These are phyloP conservation scores for Pholiota adiposa DNA, from an alignment of 1,284 basidiomycete species.

Conservation along the genomic window DNA sequence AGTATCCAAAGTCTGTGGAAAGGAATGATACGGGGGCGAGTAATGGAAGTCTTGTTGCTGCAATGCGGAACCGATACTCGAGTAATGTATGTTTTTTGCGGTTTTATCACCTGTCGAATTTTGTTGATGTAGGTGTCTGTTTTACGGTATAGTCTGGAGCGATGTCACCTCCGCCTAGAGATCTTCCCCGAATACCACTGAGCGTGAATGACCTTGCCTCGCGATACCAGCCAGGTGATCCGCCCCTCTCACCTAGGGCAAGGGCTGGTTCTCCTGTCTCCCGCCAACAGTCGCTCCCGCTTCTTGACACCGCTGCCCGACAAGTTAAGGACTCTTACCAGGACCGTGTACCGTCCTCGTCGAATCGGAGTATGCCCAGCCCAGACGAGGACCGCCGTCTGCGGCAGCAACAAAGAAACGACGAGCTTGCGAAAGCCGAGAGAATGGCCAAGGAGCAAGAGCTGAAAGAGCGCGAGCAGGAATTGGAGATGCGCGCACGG, in stretches of 20 bases:
- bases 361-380: constrained; percentile 12
- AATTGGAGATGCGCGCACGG: constrained; percentile 53
- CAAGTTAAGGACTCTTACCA: constrained; percentile 21
- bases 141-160: constrained; percentile 46
- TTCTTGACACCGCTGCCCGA: constrained; percentile 25
- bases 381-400: constrained; percentile 44
- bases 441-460: constrained; percentile 54
- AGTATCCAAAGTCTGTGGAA: constrained; percentile 37
- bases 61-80: constrained; percentile 67
- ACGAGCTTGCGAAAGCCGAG: constrained; percentile 55
- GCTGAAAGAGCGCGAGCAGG: constrained; percentile 58
- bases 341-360: constrained; percentile 3
- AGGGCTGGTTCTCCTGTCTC: constrained; percentile 29
- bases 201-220: constrained; percentile 71
- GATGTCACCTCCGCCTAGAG: constrained; percentile 59
- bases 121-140: constrained; percentile 5
- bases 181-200: constrained; percentile 60
- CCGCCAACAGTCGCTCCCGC: constrained; percentile 34
- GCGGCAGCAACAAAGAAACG: constrained; percentile 38
- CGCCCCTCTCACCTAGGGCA: constrained; percentile 35
- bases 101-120: constrained; percentile 3
- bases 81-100: constrained; percentile 51
- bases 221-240: constrained; percentile 55
- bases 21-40: constrained; percentile 56
- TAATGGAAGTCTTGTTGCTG: constrained; percentile 65